Evolutionary conservation across 257 asterid genomes (phyloP).

Genomic region (Capsicum baccatum): DNA sequence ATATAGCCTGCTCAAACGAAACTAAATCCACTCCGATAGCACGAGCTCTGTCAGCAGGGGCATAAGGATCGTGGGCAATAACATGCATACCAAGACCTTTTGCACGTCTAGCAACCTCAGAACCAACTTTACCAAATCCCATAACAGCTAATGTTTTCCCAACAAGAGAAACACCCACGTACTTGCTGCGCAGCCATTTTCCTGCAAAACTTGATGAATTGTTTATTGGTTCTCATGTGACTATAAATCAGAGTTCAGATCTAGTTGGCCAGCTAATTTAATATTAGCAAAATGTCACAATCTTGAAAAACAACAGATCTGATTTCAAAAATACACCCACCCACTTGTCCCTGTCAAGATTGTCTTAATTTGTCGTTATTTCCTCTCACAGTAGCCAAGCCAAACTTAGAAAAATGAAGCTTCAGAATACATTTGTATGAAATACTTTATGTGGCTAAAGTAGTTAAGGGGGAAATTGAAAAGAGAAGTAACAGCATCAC

Average conservation of each 20-base stretch:
- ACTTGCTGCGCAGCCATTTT: slow-evolving; percentile 75
- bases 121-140: slow-evolving; percentile 96
- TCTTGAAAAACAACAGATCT: slow-evolving; percentile 25
- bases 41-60: slow-evolving; percentile 97
- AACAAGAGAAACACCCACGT: slow-evolving; percentile 81
- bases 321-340: not conserved
- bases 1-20: slow-evolving; percentile 78
- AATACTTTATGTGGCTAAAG: not conserved
- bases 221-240: slow-evolving; percentile 12
- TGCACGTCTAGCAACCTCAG: slow-evolving; percentile 80
- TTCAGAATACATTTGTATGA: not conserved
- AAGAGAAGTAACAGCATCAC: not conserved
- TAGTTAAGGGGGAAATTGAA: not conserved
- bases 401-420: slow-evolving; percentile 1
- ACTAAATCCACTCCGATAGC: slow-evolving; percentile 93
- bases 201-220: slow-evolving; percentile 48
- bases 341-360: not conserved
- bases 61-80: slow-evolving; percentile 94
- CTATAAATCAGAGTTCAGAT: slow-evolving; percentile 6
- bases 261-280: not conserved
- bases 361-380: not conserved
- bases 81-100: slow-evolving; percentile 97
- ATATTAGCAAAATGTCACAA: not conserved
- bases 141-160: slow-evolving; percentile 92
- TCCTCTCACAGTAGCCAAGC: not conserved